A percentile compares a stretch with the other conserved stretches of the same genome.
Conservation (phyloP, 139 green algal species). For the Chlorella sorokiniana region DNA sequence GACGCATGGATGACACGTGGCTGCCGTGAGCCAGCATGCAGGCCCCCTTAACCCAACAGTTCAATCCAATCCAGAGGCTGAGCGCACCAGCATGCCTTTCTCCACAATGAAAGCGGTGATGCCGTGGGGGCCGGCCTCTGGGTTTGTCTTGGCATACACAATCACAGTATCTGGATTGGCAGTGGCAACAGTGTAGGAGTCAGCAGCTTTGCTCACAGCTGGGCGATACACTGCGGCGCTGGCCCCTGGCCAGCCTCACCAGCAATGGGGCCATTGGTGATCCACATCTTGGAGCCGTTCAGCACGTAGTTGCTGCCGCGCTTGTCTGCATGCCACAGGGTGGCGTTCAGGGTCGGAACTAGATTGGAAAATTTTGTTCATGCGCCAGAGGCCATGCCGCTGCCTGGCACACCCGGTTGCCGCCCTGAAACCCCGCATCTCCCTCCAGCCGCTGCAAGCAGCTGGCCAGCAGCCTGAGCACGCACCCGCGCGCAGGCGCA, state of each 20-base stretch:
- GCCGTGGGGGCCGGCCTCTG: constrained; percentile 68
- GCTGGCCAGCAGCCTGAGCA: neutral
- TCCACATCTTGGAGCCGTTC: constrained; percentile 96
- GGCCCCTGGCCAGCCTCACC: too few species aligned
- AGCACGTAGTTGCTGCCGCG: constrained; percentile 73
- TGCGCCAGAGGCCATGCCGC: too few species aligned
- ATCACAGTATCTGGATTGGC: constrained; percentile 66
- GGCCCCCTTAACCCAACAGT: too few species aligned
- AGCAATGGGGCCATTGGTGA: constrained; percentile 90
- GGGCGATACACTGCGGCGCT: neutral
- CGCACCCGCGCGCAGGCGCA: constrained; percentile 57
- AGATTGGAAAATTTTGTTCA: too few species aligned
- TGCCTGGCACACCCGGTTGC: too few species aligned
- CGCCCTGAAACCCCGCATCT: too few species aligned
- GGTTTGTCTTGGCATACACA: constrained; percentile 92
- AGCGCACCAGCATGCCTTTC: constrained; percentile 74
- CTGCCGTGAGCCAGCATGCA: too few species aligned
- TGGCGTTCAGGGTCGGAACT: neutral
- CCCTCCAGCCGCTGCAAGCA: neutral
- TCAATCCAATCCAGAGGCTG: neutral
- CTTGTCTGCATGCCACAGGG: constrained; percentile 45
- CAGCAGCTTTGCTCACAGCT: neutral
- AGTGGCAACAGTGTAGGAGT: neutral
- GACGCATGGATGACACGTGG: too few species aligned
- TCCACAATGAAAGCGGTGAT: constrained; percentile 97